Evolutionary conservation across 2,329 filamentous ascomycete species (phyloP).

Genomic region (Leptographium flavum): DNA sequence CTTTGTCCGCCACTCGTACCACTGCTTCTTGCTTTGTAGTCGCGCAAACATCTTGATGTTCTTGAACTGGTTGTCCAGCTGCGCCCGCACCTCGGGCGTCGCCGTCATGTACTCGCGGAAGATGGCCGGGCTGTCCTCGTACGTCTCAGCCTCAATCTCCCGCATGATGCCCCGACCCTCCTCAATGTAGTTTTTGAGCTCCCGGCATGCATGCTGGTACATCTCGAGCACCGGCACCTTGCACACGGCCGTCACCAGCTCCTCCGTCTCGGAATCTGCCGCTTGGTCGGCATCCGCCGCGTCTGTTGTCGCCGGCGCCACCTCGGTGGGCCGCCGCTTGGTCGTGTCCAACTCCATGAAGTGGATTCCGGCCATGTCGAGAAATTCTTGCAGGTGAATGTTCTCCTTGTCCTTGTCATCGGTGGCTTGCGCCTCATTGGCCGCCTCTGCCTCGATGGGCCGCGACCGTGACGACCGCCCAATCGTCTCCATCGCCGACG

Average conservation of each 20-base stretch:
- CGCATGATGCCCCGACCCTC: conserved; percentile 82
- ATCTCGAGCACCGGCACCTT: conserved; percentile 87
- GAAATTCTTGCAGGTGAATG: conserved; percentile 80
- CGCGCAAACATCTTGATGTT: conserved; percentile 91
- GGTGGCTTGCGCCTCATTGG: neutral
- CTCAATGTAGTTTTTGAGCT: conserved; percentile 92
- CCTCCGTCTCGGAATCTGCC: conserved; percentile 33
- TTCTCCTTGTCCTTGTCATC: conserved; percentile 32
- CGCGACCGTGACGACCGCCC: conserved; percentile 40
- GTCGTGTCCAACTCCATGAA: conserved; percentile 99
- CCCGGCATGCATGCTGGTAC: conserved; percentile 88
- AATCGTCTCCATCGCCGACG: conserved; percentile 51
- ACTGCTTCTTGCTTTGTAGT: conserved; percentile 83
- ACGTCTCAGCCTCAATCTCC: conserved; percentile 79
- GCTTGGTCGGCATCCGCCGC: conserved; percentile 17
- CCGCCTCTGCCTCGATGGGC: conserved; percentile 20
- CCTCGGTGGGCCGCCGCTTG: conserved; percentile 75
- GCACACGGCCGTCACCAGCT: conserved; percentile 78
- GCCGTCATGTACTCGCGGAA: conserved; percentile 87
- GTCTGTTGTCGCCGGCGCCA: conserved; percentile 16
- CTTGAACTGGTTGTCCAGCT: conserved; percentile 96
- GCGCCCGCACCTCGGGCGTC: conserved; percentile 62
- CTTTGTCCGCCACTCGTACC: conserved; percentile 96
- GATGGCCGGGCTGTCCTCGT: conserved; percentile 77
- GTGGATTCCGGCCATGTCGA: conserved; percentile 89